These are phyloP conservation scores for Boletus rubescentipes DNA, from an alignment of 768 basidiomycete species.

Conservation along the genomic window DNA sequence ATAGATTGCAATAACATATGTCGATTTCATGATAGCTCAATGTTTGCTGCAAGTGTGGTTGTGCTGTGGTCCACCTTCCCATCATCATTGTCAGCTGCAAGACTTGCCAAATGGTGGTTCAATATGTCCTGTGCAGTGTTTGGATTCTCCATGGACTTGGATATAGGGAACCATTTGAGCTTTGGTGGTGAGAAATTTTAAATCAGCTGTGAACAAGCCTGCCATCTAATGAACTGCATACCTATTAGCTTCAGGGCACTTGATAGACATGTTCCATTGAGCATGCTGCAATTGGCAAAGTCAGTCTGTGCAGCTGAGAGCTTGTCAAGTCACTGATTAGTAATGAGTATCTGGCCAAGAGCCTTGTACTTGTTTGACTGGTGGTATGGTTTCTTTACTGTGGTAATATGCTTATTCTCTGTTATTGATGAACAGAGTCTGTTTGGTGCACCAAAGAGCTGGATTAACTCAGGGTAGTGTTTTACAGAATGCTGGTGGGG, in stretches of 20 bases:
- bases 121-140: not conserved
- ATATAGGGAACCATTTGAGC: not conserved
- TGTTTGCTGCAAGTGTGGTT: not conserved
- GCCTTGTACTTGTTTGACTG: constrained; percentile 24
- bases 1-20: not conserved
- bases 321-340: constrained; percentile 32
- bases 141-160: not conserved
- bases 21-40: not conserved
- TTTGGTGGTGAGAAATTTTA: not conserved
- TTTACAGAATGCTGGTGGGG: constrained; percentile 31
- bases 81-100: not conserved
- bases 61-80: not conserved
- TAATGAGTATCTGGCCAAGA: constrained; percentile 32
- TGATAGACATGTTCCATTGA: constrained; percentile 10
- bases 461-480: constrained; percentile 31
- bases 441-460: constrained; percentile 33
- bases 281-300: constrained; percentile 24
- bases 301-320: constrained; percentile 16
- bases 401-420: constrained; percentile 36
- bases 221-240: not conserved
- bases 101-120: not conserved
- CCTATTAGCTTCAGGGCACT: not conserved
- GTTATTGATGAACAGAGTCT: constrained; percentile 39
- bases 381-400: constrained; percentile 36
- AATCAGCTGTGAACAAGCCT: not conserved